phyloP scores from a whole-genome alignment of 352 stramenopile genomes.

The Pythium sukuiense region DNA sequence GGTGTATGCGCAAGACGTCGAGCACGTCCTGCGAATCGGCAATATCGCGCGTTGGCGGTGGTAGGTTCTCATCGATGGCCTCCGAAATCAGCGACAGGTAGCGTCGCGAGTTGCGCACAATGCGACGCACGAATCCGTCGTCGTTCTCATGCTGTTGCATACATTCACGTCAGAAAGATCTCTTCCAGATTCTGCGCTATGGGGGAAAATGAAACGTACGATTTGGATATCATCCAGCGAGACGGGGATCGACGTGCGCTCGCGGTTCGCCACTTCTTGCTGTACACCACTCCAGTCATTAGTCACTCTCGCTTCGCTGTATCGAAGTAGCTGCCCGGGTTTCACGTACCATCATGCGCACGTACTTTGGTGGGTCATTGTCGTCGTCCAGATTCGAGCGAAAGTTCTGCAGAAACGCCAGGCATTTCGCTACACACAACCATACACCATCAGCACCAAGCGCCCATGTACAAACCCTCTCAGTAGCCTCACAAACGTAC shows the following conservation, averaged over 20 bases:
- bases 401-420: constrained; percentile 72
- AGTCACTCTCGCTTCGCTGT: no score
- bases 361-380: constrained; percentile 66
- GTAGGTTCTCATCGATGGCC: constrained; percentile 87
- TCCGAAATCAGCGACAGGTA: constrained; percentile 90
- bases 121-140: constrained; percentile 78
- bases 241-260: constrained; percentile 77
- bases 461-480: neutral
- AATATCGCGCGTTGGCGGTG: constrained; percentile 76
- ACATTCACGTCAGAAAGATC: neutral
- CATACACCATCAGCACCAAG: neutral
- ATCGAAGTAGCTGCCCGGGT: no score
- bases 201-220: constrained; percentile 34
- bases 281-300: constrained; percentile 21
- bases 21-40: constrained; percentile 82
- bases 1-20: constrained; percentile 76
- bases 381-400: constrained; percentile 76
- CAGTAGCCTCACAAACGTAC: constrained; percentile 17
- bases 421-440: constrained; percentile 61
- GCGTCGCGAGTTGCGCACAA: constrained; percentile 81
- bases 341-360: constrained; percentile 69
- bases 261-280: constrained; percentile 89
- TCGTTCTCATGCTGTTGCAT: constrained; percentile 73
- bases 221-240: constrained; percentile 80
- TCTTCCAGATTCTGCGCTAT: no score